Evolutionary conservation across 768 basidiomycete species (phyloP), one percentile per base, ranked within the genome.

Genomic region (Boletus rubescentipes): DNA sequence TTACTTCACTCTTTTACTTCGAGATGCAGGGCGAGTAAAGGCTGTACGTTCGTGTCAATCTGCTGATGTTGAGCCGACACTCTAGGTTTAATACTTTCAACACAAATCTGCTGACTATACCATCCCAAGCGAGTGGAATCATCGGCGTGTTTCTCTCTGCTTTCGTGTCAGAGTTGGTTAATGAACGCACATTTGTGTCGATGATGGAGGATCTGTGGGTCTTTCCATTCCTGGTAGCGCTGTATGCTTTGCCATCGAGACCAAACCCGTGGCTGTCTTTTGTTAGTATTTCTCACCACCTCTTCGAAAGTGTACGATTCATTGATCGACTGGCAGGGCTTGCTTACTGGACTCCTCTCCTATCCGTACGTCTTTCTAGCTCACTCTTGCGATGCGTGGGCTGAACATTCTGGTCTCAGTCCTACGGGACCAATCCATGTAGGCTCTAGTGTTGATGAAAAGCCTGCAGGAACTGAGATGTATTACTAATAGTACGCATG

Each of bases 101-200:
- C 40, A 80, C 80, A n/a, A 87, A 85, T 64, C 68, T 87, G 35
- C 70, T 87, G 23, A 78, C 77, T 5, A 86, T 87, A 51, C 85
- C 85, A 0, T 78, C 75, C 2, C 75, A 74, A 3, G 74, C 81
- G 10, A 67, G 76, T 0, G 79, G 78, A 8, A 82, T 84, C 39
- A 42, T 84, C 20, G 76, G 74, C 9, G 83, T 83, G 77, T 75
- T 81, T 31, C 54, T 65, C 23, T 72, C 84, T 35, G 75, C 81
- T 0, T 59, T 81, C 30, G 50, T 80, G 12, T 83, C 83, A 3
- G 83, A 85, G 54, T 65, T 67, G 3, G 67, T 85, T 20, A 72
- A 83, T 56, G 79, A 83, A 20, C 73, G 84, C 16, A 70, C 82
- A 2, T 68, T 79, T 26, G 75, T 84, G 14, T 71, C 84, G 0